These are phyloP conservation scores for Solanum medicagineum DNA, from an alignment of 257 asterid species.

Conservation along the genomic window DNA sequence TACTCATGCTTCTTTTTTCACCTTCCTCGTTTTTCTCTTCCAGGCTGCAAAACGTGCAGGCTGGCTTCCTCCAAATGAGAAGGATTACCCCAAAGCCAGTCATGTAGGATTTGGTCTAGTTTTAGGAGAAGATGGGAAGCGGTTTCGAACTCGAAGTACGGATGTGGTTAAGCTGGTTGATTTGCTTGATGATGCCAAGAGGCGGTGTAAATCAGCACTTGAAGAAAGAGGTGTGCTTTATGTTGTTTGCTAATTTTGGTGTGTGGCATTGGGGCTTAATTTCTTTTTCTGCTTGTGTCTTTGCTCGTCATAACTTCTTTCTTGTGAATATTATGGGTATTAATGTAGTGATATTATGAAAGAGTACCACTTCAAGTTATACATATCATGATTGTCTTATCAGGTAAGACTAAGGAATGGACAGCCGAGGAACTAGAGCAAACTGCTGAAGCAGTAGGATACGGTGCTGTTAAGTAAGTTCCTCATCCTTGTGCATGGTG, in stretches of 20 bases:
- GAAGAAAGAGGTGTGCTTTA: slow-evolving; percentile 54
- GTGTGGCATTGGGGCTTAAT: background rate
- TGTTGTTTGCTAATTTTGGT: background rate
- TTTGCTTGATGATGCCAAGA: slow-evolving; percentile 90
- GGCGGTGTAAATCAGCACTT: slow-evolving; percentile 55
- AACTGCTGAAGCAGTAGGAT: slow-evolving; percentile 96
- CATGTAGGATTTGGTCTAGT: slow-evolving; percentile 95
- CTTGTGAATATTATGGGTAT: background rate
- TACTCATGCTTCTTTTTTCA: background rate
- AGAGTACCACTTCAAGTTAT: background rate
- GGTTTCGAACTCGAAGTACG: slow-evolving; percentile 81
- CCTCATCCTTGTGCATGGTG: background rate
- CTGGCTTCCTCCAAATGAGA: slow-evolving; percentile 79
- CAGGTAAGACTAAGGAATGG: slow-evolving; percentile 76
- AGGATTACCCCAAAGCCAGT: slow-evolving; percentile 58
- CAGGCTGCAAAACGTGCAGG: slow-evolving; percentile 87
- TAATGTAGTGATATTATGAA: background rate
- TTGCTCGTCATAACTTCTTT: background rate
- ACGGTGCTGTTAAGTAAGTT: slow-evolving; percentile 89
- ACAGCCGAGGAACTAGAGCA: slow-evolving; percentile 79
- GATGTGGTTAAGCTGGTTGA: slow-evolving; percentile 88
- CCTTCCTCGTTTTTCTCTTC: slow-evolving; percentile 8
- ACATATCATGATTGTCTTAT: slow-evolving; percentile 1
- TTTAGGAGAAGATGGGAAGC: slow-evolving; percentile 85
- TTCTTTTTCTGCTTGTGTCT: background rate